These are phyloP conservation scores for Suillus spraguei DNA, from an alignment of 768 basidiomycete species.

Conservation along the genomic window DNA sequence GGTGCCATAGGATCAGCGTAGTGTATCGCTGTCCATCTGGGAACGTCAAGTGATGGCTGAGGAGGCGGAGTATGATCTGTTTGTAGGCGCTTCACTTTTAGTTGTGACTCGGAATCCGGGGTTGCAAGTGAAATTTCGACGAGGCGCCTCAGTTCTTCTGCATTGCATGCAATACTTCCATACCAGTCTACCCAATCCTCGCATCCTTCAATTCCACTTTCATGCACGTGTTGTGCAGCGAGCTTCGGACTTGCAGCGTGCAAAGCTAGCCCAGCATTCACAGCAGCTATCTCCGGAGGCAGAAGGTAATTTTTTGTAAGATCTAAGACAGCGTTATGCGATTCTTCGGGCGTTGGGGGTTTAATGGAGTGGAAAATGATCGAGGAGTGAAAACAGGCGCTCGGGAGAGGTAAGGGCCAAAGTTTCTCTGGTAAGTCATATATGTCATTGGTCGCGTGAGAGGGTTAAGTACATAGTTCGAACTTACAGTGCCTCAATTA, in stretches of 20 bases:
- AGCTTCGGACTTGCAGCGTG: slow-evolving; percentile 81
- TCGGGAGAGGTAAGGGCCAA: slow-evolving; percentile 71
- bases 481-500: slow-evolving; percentile 35
- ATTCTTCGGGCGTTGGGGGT: slow-evolving; percentile 44
- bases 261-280: slow-evolving; percentile 75
- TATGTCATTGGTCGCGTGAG: neutral
- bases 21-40: slow-evolving; percentile 70
- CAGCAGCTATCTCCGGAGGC: slow-evolving; percentile 49
- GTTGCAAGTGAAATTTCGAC: slow-evolving; percentile 44
- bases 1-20: slow-evolving; percentile 70
- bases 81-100: slow-evolving; percentile 54
- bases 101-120: slow-evolving; percentile 20
- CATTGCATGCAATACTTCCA: slow-evolving; percentile 70
- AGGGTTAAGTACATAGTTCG: neutral
- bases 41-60: slow-evolving; percentile 45
- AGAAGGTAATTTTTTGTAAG: slow-evolving; percentile 48
- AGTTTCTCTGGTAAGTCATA: slow-evolving; percentile 64
- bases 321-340: slow-evolving; percentile 43
- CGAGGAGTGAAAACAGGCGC: slow-evolving; percentile 76
- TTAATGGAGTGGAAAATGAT: slow-evolving; percentile 55
- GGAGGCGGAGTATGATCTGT: slow-evolving; percentile 79
- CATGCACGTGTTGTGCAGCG: slow-evolving; percentile 50
- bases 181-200: slow-evolving; percentile 88
- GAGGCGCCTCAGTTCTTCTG: slow-evolving; percentile 56
- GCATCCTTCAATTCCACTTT: slow-evolving; percentile 41